A percentile compares a stretch with the other conserved stretches of the same genome.
Conservation (phyloP, 345 rosid genomes). For the Camelina sativa region DNA sequence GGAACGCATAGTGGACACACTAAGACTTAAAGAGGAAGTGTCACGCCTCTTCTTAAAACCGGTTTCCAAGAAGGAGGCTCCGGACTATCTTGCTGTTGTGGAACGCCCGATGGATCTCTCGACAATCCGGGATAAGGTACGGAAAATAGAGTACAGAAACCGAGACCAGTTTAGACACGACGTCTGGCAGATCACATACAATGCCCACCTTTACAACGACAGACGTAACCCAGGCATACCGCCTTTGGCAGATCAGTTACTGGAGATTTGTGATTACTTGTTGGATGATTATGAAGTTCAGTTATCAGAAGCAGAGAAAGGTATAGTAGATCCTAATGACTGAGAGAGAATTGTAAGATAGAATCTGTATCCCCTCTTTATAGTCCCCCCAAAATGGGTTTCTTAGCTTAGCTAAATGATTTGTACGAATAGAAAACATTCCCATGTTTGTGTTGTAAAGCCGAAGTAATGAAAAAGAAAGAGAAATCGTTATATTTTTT, state of each 20-base stretch:
- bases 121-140: conserved; percentile 76
- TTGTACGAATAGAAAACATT: conserved; percentile 32
- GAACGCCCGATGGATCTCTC: conserved; percentile 91
- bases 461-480: conserved; percentile 24
- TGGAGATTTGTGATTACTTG: conserved; percentile 90
- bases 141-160: conserved; percentile 80
- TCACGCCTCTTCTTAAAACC: conserved; percentile 91
- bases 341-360: conserved; percentile 25
- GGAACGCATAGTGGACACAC: conserved; percentile 75
- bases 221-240: conserved; percentile 89
- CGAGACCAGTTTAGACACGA: conserved; percentile 83
- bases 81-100: conserved; percentile 71
- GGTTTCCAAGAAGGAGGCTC: conserved; percentile 89
- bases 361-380: conserved; percentile 25
- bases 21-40: conserved; percentile 59
- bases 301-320: conserved; percentile 71
- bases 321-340: conserved; percentile 50
- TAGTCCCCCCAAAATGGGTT: conserved; percentile 13
- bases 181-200: conserved; percentile 74
- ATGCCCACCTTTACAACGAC: conserved; percentile 85
- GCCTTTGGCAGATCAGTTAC: conserved; percentile 93
- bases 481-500: background rate
- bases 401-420: conserved; percentile 35
- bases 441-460: conserved; percentile 39
- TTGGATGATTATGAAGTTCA: conserved; percentile 49